Conservation (phyloP, 1,284 basidiomycete species). For the Chondrostereum purpureum region DNA sequence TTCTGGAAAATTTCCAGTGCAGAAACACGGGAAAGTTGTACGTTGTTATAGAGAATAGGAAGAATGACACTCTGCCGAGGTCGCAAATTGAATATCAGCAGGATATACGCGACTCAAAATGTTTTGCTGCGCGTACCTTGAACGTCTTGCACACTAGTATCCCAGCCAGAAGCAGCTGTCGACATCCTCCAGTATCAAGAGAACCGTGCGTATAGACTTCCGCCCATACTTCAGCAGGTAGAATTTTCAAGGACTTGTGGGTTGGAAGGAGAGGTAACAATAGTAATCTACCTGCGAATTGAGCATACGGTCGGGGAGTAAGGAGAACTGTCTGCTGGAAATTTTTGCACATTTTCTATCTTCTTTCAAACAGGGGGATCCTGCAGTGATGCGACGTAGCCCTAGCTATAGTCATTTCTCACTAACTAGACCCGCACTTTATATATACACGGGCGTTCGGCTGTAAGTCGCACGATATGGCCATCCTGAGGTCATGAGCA, state of each 20-base stretch:
- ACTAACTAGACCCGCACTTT: neutral
- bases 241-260: conserved; percentile 15
- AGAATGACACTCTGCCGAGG: conserved; percentile 54
- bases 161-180: conserved; percentile 31
- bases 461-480: neutral
- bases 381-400: neutral
- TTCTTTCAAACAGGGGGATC: neutral
- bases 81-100: conserved; percentile 5
- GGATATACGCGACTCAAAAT: conserved; percentile 6
- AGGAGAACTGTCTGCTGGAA: conserved; percentile 31
- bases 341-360: neutral
- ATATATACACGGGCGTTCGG: no score
- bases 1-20: conserved; percentile 52
- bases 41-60: conserved; percentile 60
- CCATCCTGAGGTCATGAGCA: neutral
- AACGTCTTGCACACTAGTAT: conserved; percentile 66
- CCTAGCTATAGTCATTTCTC: no score
- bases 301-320: conserved; percentile 44
- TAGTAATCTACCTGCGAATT: conserved; percentile 6
- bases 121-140: conserved; percentile 49
- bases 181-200: conserved; percentile 13
- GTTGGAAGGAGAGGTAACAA: conserved; percentile 2
- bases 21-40: conserved; percentile 39
- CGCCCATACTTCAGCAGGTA: conserved; percentile 71
- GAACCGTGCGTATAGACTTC: conserved; percentile 39